Base-by-base conservation (phyloP, 352 stramenopile genomes). In the Aphanomyces cochlioides region DNA sequence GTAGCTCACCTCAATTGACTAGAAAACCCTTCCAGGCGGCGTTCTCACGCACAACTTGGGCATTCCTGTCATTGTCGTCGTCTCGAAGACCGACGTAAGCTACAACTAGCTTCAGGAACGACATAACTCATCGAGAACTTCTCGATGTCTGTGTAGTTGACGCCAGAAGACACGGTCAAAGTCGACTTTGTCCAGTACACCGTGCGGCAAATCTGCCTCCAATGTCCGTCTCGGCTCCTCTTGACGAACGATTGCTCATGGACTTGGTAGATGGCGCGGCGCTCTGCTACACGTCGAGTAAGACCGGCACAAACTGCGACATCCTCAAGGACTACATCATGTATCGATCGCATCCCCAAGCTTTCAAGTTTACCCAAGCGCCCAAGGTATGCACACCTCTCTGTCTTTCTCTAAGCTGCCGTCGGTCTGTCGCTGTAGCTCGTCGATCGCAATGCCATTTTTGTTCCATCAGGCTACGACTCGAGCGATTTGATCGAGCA, bases 121-220 rank as follows among this genome's bases (percentile, higher is more conserved):
- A 21, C 57, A 28, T 28, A 28, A 28, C 28, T 28, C 28, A 28
- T 28, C 2, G 28, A 28, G 28, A 28, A 28, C 28, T 43, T 54
- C 17, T 36, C 50, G 15, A 70, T 57, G 21, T 13, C 41, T 48
- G 56, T 59, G 45, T 61, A 53, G 39, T 57, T 70, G 90, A 84
- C 66, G 89, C 80, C 80, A 6, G 87, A 94, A 58, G 91, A 90
- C 74, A 92, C 87, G 5, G 72, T 91, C 19, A 90, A 93, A 70
- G 90, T 92, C 80, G 87, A 94, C 72, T 94, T 88, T 72, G 83
- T 93, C 47, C 83, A 94, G 75, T 93, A 84, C 63, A 85, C 79
- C 5, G 75, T 94, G 40, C 87, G 87, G 45, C 83, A 91, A 53
- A 88, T 90, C 64, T 84, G 83, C 8, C 86, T 94, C 74, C 80